Base-by-base conservation (phyloP, 2,329 filamentous ascomycete species). In the Lachnellula cervina region DNA sequence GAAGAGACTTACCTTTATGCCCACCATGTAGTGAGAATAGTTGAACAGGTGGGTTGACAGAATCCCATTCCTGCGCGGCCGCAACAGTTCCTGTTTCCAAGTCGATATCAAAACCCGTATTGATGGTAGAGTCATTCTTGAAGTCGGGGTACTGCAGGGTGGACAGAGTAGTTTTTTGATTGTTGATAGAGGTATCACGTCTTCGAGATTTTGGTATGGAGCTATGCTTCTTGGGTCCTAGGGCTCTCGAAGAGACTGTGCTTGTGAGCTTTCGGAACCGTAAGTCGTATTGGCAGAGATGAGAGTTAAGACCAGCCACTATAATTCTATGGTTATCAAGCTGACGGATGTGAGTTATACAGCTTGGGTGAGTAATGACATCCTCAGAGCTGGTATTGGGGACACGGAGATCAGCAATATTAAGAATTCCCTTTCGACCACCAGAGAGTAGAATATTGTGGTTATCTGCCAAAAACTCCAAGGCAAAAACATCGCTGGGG, bases 251-350 rank as follows among this genome's bases (percentile, higher is more conserved):
- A 35, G 37, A 32, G 19, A 35, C 44, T 23, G 43, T 16, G 34
- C 23, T 35, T n/a, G 34, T 32, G 5, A 32, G 9, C 57, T 62
- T 62, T 23, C 59, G 60, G 60, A 74, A 81, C 1, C 83, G 80
- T 34, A 80, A 58, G 59, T 87, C 83, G 62, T 83, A 86, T 5
- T 84, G 68, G 1, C 73, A 72, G 71, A 86, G 78, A 52, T 64
- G 71, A 64, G 73, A 74, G 34, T 69, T 63, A 2, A 82, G 68
- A 1, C 82, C 81, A 0, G 80, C 76, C 3, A 78, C 77, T 2
- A 86, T 70, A 19, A 84, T 70, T 45, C 79, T 76, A 61, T 81
- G 69, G 7, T 70, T 67, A 49, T 76, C 75, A 2, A 83, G 62
- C 51, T 77, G 74, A 35, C 73, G 74, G 34, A 85, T 66, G 55